Base-by-base conservation (phyloP, 495 filamentous ascomycete genomes). In the Evernia prunastri region DNA sequence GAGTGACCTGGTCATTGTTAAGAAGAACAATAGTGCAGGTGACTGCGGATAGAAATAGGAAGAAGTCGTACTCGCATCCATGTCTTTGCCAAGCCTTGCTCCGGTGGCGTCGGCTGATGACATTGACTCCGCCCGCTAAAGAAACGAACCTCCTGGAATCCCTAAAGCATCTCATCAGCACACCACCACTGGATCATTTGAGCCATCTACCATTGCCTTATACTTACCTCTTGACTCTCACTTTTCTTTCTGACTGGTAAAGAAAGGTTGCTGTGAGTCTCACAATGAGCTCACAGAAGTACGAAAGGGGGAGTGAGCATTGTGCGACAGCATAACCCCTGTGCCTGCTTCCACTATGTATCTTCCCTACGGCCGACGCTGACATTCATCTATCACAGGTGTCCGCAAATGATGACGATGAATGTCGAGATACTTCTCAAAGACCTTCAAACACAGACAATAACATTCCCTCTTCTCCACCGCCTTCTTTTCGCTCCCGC, bases 401-500 rank as follows among this genome's bases (percentile, higher is more conserved):
- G 51, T 71, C 75, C 56, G 64, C 58, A 58, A 79, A 82, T 62
- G 77, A 81, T 73, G 76, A 77, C 20, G 80, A 83, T 68, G 75
- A 81, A 54, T 73, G 37, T 33, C 39, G 67, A 63, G 69, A 42
- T 66, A 67, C 67, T 61, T 69, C 72, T 63, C 74, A 66, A 5
- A 43, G 39, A 69, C 61, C 72, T 66, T 64, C 76, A 72, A 61
- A 69, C 63, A 67, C 72, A 27, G 71, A 78, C n/a, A 56, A 73
- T 80, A 35, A 84, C 87, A n/a, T n/a, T 59, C 89, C 92, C 29
- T 85, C 80, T 71, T 97, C 95, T 62, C 92, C 94, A 51, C 92
- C 95, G 25, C 94, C 95, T 27, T 97, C 95, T 13, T 98, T 97
- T 74, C 90, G 83, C 70, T 97, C 92, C 47, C 84, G 89, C 61